Base-by-base conservation (phyloP, 2,329 filamentous ascomycete genomes). In the Coleophoma crateriformis region DNA sequence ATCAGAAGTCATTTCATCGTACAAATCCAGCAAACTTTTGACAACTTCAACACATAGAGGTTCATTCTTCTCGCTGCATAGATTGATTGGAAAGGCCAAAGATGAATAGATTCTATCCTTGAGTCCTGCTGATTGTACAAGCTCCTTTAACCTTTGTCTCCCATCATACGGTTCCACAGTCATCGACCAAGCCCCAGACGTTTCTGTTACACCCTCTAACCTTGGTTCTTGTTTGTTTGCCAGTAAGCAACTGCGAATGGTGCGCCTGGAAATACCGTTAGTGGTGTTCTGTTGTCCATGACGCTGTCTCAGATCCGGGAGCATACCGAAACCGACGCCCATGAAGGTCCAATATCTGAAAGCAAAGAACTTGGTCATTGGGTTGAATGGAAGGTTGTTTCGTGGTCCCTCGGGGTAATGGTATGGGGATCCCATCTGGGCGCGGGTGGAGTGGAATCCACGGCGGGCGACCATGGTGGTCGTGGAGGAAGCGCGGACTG, bases 331-430 rank as follows among this genome's bases (percentile, higher is more conserved):
- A 54, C 63, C 63, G 47, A 62, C 54, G 51, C 54, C 49, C 79
- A 85, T 85, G 77, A 88, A 94, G 56, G 68, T 68, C 87, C 90
- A 95, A 84, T 87, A 99, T 73, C 85, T 80, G 62, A 89, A 55
- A 59, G 76, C 81, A 71, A 99, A 99, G 75, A 79, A 87, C 75
- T 84, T 88, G 68, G 85, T 92, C 76, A 89, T 79, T 61, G 94
- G 88, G 81, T 99, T 95, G 84, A 99, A 99, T 60, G 94, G 94
- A 60, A 99, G 75, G 82, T 96, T 97, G 78, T 81, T 85, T 74
- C 90, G 87, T 67, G 92, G 88, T 59, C 92, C 94, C 78, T 97
- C 92, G 63, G 92, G 87, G 79, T 99, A 99, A 81, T 99, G 94
- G 85, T 95, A 96, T 58, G 91, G 91, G 69, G 89, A 95, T 64